Conservation (phyloP, 768 basidiomycete genomes). For the Tricholoma terreum region DNA sequence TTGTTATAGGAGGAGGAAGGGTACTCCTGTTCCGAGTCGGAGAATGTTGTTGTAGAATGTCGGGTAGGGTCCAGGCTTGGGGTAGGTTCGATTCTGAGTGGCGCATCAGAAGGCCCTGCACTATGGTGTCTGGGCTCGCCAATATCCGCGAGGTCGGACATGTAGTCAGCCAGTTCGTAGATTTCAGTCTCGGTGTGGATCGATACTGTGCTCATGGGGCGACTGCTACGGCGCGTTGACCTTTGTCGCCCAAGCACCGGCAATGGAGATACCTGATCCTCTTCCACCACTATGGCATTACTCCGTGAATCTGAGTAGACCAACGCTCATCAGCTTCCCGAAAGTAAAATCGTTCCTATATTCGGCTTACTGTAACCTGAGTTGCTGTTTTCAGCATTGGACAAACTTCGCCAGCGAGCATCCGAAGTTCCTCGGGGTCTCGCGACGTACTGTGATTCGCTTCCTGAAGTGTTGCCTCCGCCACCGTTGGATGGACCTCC, state of each 20-base stretch:
- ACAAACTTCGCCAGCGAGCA: conserved; percentile 47
- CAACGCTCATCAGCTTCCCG: neutral
- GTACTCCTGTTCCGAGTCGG: conserved; percentile 16
- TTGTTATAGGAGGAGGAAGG: conserved; percentile 3
- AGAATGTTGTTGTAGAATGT: conserved; percentile 9
- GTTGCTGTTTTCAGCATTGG: conserved; percentile 19
- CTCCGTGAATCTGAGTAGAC: neutral
- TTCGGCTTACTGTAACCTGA: conserved; percentile 28
- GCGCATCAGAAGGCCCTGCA: neutral
- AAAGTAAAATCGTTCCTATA: conserved; percentile 1
- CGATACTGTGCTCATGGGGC: conserved; percentile 43
- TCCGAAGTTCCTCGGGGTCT: conserved; percentile 76
- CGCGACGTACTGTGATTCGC: conserved; percentile 34
- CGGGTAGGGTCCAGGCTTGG: conserved; percentile 8
- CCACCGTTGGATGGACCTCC: conserved; percentile 29
- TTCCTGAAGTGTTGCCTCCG: conserved; percentile 22
- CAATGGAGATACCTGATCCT: conserved; percentile 24
- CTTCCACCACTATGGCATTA: neutral
- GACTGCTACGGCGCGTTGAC: conserved; percentile 24
- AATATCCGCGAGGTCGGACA: conserved; percentile 29
- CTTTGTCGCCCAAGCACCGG: conserved; percentile 19
- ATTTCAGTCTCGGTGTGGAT: conserved; percentile 48
- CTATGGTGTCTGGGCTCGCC: neutral
- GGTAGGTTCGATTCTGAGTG: neutral
- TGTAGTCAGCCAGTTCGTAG: conserved; percentile 46